A percentile compares a stretch with the other conserved stretches of the same genome.
phyloP scores from a whole-genome alignment of 257 asterid species.

The Solanum microdontum region DNA sequence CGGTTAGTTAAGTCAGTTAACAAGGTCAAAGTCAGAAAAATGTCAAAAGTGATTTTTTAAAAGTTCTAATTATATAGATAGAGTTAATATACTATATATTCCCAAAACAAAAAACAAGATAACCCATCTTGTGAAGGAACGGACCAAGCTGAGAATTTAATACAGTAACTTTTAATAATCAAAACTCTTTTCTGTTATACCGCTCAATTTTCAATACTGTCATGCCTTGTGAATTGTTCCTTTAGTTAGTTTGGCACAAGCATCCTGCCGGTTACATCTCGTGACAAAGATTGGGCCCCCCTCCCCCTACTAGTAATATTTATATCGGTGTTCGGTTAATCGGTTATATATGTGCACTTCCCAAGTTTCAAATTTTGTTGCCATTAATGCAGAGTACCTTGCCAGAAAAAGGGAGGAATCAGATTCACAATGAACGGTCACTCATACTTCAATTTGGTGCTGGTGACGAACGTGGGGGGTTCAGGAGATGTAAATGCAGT shows the following conservation, averaged over 20 bases:
- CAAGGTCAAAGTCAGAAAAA: too few relatives aligned
- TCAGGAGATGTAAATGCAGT: constrained; percentile 3
- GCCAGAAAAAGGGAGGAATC: constrained; percentile 6
- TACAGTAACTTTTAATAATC: too few relatives aligned
- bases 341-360: background rate
- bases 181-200: background rate
- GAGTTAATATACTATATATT: background rate
- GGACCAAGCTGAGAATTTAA: background rate
- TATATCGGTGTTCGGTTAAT: background rate
- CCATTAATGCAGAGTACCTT: background rate
- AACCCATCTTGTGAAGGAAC: background rate
- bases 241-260: background rate
- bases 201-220: background rate
- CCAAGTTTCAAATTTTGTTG: background rate
- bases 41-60: too few relatives aligned
- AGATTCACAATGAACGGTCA: constrained; percentile 8
- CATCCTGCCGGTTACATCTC: background rate
- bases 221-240: background rate
- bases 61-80: background rate
- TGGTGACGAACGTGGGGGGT: constrained; percentile 1
- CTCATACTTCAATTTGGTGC: background rate
- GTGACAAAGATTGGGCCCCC: background rate
- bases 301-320: background rate
- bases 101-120: background rate
- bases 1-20: background rate